Evolutionary conservation across 2,329 filamentous ascomycete species (phyloP).

Genomic region (Cytospora mali): DNA sequence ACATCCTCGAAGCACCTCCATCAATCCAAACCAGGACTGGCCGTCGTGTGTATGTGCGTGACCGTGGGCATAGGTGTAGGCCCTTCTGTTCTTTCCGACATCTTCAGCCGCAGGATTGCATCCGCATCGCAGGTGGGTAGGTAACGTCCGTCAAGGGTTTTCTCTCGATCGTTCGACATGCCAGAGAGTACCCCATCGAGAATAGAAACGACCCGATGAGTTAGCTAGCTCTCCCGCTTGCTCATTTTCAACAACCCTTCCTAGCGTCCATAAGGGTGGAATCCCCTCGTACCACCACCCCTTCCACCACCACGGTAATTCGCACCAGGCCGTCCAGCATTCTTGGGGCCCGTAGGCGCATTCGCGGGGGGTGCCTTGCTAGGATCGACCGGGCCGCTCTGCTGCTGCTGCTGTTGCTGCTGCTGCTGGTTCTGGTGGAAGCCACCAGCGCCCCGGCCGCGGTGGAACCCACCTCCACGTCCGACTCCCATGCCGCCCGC

Average conservation of each 20-base stretch:
- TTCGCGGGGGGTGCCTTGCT: conserved; percentile 70
- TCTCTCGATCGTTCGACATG: not conserved
- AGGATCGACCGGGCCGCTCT: conserved; percentile 50
- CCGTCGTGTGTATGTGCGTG: not conserved
- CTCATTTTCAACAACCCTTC: not conserved
- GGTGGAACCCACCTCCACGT: conserved; percentile 44
- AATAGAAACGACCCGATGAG: not conserved
- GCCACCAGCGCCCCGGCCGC: conserved; percentile 39
- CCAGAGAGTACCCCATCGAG: not conserved
- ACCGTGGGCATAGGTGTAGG: not conserved
- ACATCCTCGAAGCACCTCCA: not conserved
- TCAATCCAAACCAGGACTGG: not conserved
- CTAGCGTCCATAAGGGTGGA: conserved; percentile 68
- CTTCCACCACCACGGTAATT: conserved; percentile 92
- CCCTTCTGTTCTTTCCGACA: not conserved
- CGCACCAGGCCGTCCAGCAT: conserved; percentile 85
- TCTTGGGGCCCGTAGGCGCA: conserved; percentile 94
- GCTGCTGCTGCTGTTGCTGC: conserved; percentile 34
- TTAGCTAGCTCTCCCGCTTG: not conserved
- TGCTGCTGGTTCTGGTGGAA: conserved; percentile 43
- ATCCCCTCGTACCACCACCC: conserved; percentile 73
- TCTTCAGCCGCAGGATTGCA: not conserved
- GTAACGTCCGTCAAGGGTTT: too few species aligned
- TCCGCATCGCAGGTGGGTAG: not conserved
- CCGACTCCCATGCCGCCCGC: conserved; percentile 51